Base-by-base conservation (phyloP, 176 grass and related monocot species). In the Oryza coarctata region DNA sequence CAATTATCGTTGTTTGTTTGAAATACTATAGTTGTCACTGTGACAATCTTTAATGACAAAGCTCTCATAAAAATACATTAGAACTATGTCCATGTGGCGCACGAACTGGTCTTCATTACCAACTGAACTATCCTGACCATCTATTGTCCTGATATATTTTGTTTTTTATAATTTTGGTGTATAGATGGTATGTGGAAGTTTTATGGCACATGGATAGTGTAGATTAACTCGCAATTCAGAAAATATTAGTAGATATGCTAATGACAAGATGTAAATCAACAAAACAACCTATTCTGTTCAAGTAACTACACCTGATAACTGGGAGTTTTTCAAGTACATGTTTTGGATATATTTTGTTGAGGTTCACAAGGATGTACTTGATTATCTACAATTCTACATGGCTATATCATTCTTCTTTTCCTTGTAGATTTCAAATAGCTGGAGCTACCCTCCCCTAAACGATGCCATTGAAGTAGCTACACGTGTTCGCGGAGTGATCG, bases 381-480 rank as follows among this genome's bases (percentile, higher is more conserved):
- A 32, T 83, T 43, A 44, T 33, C 77, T 83, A 9, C 18, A 55
- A 55, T 55, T 55, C 18, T 25, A 10, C n/a, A 23, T 60, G 55
- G 9, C 22, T 25, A 25, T 55, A 80, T 87, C 33, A 86, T 9
- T 36, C 47, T 8, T 44, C 11, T 64, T 81, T 77, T 39, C 18
- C 66, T 68, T 89, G 23, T 77, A 98, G 92, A 93, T 98, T 75
- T 94, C 92, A 72, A 88, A 93, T 86, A 91, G 73, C 75, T 94
- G 90, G 92, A 94, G 92, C 77, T 98, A 93, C 70, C 86, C 90
- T 78, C 95, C 95, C 57, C 73, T 94, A 74, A 93, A 94, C 79
- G 95, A 94, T 10, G 79, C 92, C 27, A 83, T 76, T 70, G 95
- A 98, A 87, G 95, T 88, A 71, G 90, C 92, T 64, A 13, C 65